These are phyloP conservation scores for Rhodotorula sp. DNA, from an alignment of 1,284 basidiomycete species.

Conservation along the genomic window DNA sequence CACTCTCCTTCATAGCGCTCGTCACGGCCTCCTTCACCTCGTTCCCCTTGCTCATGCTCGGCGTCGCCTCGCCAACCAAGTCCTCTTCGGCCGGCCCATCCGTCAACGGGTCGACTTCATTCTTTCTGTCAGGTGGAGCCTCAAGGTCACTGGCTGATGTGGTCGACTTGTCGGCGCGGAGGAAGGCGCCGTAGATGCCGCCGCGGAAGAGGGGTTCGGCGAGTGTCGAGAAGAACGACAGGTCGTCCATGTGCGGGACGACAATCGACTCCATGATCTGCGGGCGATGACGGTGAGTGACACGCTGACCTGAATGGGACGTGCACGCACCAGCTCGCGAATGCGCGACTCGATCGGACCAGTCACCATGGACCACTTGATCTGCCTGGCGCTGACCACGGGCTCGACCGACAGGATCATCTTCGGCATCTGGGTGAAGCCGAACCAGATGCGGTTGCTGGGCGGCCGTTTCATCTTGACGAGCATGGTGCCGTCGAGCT, in stretches of 20 bases:
- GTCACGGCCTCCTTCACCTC: background rate
- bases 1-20: too few species aligned
- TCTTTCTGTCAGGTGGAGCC: too few species aligned
- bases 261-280: constrained; percentile 92
- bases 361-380: constrained; percentile 88
- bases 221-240: constrained; percentile 84
- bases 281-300: too few species aligned
- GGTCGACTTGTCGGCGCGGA: constrained; percentile 3
- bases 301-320: too few species aligned
- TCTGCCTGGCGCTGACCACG: constrained; percentile 83
- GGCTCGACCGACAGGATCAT: constrained; percentile 89
- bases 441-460: constrained; percentile 94
- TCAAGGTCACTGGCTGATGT: too few species aligned
- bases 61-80: background rate
- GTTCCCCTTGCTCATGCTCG: background rate
- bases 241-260: constrained; percentile 95
- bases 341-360: constrained; percentile 84
- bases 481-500: constrained; percentile 85
- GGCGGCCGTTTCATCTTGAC: constrained; percentile 93
- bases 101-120: too few species aligned
- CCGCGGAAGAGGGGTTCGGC: constrained; percentile 65
- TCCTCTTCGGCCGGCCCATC: background rate
- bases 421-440: constrained; percentile 86
- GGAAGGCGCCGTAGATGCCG: constrained; percentile 76
- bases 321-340: constrained; percentile 69